Evolutionary conservation across 176 grass and related monocot genomes (phyloP).

Genomic region (Eragrostis curvula): DNA sequence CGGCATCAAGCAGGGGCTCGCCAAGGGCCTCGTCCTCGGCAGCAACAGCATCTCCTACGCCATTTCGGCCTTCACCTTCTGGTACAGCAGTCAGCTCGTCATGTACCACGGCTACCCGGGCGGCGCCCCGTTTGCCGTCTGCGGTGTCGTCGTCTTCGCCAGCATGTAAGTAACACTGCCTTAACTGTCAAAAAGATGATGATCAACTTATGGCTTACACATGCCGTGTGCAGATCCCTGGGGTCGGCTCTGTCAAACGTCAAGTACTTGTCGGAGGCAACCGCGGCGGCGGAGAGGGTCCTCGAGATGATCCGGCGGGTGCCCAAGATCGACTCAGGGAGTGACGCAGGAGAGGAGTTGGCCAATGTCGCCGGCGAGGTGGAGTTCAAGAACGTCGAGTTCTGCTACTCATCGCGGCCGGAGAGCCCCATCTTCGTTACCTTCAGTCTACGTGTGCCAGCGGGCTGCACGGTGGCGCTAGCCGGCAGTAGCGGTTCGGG

Average conservation of each 20-base stretch:
- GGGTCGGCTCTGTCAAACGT: constrained; percentile 84
- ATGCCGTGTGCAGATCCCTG: constrained; percentile 46
- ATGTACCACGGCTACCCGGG: constrained; percentile 84
- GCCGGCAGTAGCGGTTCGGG: constrained; percentile 84
- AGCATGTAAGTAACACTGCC: constrained; percentile 56
- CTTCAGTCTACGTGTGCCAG: constrained; percentile 82
- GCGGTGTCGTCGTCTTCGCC: constrained; percentile 59
- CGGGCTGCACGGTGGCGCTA: constrained; percentile 79
- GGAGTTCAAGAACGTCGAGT: constrained; percentile 79
- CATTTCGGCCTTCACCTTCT: constrained; percentile 82
- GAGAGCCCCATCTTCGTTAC: constrained; percentile 71
- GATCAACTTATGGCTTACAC: too few relatives aligned
- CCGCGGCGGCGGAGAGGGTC: constrained; percentile 66
- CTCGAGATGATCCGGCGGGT: constrained; percentile 68
- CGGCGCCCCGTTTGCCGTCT: constrained; percentile 78
- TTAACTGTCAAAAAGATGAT: background rate
- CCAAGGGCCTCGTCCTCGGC: constrained; percentile 84
- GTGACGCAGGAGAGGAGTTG: constrained; percentile 63
- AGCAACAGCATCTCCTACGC: constrained; percentile 83
- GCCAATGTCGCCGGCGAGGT: constrained; percentile 74
- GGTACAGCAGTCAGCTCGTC: constrained; percentile 91
- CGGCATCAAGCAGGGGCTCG: constrained; percentile 79
- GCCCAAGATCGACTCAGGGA: constrained; percentile 88
- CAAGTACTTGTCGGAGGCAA: constrained; percentile 89
- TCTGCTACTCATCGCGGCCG: constrained; percentile 84